Evolutionary conservation across 257 asterid species (phyloP).

Genomic region (Penstemon newberryi): DNA sequence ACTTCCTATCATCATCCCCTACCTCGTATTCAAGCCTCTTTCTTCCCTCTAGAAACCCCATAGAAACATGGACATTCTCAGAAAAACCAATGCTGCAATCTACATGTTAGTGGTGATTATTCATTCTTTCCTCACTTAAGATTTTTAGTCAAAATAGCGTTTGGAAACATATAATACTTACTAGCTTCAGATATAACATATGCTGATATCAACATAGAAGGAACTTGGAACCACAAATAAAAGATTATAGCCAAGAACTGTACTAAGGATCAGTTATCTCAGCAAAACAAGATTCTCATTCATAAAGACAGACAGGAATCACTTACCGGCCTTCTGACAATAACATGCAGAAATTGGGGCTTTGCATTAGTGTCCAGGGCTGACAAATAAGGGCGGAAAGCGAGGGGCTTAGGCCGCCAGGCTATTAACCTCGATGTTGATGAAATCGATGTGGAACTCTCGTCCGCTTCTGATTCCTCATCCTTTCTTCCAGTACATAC

Average conservation of each 20-base stretch:
- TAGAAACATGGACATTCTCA: not conserved
- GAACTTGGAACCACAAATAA: not conserved
- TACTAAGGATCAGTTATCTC: slow-evolving; percentile 1
- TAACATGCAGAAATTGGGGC: slow-evolving; percentile 63
- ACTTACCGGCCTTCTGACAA: slow-evolving; percentile 86
- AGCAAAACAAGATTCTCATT: not conserved
- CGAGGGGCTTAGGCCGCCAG: slow-evolving; percentile 79
- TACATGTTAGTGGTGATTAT: slow-evolving; percentile 12
- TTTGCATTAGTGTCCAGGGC: slow-evolving; percentile 41
- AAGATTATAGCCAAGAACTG: slow-evolving; percentile 1
- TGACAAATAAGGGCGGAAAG: slow-evolving; percentile 58
- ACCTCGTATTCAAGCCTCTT: slow-evolving; percentile 1
- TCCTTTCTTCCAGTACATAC: slow-evolving; percentile 38
- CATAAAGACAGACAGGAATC: slow-evolving; percentile 25
- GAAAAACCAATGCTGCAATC: slow-evolving; percentile 4
- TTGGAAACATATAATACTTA: not conserved
- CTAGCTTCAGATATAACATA: slow-evolving; percentile 13
- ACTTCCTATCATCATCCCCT: slow-evolving; percentile 6
- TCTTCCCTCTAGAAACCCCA: slow-evolving; percentile 9
- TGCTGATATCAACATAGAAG: slow-evolving; percentile 14
- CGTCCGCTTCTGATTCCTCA: slow-evolving; percentile 40
- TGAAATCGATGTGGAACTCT: slow-evolving; percentile 50
- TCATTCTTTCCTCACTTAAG: not conserved
- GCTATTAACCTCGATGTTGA: slow-evolving; percentile 45
- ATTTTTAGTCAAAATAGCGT: not conserved